These are phyloP conservation scores for Stereocaulon alpinum DNA, from an alignment of 495 filamentous ascomycete species.

Conservation along the genomic window DNA sequence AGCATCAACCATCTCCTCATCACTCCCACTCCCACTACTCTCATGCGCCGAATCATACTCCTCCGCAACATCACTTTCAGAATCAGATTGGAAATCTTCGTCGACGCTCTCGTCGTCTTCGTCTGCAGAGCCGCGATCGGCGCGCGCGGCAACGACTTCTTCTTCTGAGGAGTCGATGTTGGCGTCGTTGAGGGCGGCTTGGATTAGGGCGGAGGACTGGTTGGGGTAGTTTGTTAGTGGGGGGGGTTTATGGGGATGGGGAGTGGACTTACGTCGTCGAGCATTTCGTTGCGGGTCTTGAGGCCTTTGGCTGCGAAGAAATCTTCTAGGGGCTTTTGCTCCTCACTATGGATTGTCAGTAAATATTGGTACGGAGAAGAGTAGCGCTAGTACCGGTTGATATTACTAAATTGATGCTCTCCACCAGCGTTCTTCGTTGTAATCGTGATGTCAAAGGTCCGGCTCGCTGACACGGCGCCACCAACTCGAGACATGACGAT, in stretches of 20 bases:
- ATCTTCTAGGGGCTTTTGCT: constrained; percentile 86
- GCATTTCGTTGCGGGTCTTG: constrained; percentile 94
- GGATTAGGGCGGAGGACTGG: constrained; percentile 43
- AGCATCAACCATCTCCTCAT: constrained; percentile 50
- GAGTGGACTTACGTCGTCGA: constrained; percentile 46
- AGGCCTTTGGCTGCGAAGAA: constrained; percentile 92
- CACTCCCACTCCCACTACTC: constrained; percentile 64
- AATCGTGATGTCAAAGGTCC: constrained; percentile 95
- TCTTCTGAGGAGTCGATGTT: constrained; percentile 78
- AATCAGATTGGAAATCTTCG: constrained; percentile 88
- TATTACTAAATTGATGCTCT: constrained; percentile 95
- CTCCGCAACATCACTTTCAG: constrained; percentile 90
- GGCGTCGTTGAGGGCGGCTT: constrained; percentile 68
- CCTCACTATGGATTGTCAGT: too few species aligned
- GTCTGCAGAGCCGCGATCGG: constrained; percentile 83
- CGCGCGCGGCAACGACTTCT: constrained; percentile 54
- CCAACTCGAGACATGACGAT: constrained; percentile 95
- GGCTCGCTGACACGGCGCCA: constrained; percentile 82
- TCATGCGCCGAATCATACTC: constrained; percentile 89
- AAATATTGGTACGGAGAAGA: too few species aligned
- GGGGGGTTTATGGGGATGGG: neutral
- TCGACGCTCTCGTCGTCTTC: constrained; percentile 92
- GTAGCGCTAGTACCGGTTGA: constrained; percentile 92
- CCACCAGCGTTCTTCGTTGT: constrained; percentile 66
- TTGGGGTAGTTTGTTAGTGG: neutral